phyloP scores from a whole-genome alignment of 2,329 filamentous ascomycete genomes.

The Gaeumannomyces tritici region DNA sequence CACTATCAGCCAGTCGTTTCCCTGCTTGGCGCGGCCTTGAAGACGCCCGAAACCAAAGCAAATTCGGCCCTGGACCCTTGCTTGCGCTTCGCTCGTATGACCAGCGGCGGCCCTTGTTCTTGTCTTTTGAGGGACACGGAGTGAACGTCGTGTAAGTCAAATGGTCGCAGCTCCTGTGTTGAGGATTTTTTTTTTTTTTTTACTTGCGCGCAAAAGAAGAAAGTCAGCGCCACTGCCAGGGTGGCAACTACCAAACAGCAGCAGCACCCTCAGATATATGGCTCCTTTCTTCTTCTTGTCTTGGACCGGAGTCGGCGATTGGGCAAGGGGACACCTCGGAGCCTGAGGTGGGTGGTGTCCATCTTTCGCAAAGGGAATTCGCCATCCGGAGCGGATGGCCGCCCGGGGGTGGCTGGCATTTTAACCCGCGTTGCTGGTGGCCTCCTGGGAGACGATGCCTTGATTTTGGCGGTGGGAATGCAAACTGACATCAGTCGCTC shows the following conservation, averaged over 20 bases:
- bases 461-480: not conserved
- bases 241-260: not conserved
- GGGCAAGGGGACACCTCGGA: slow-evolving; percentile 9
- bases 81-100: not conserved
- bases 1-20: slow-evolving; percentile 3
- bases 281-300: not conserved
- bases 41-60: not conserved
- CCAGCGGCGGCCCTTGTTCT: not conserved
- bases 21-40: not conserved
- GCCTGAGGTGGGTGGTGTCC: slow-evolving; percentile 7
- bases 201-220: slow-evolving; percentile 2
- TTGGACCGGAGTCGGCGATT: not conserved
- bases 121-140: not conserved
- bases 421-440: not conserved
- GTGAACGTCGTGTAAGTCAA: not conserved
- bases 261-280: slow-evolving; percentile 4
- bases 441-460: not conserved
- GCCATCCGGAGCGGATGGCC: slow-evolving; percentile 5
- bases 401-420: slow-evolving; percentile 6
- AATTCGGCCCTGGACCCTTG: no score
- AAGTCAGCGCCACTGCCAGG: not conserved
- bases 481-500: slow-evolving; percentile 1
- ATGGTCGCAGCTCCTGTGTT: not conserved
- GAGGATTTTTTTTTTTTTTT: not conserved
- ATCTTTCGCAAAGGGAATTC: slow-evolving; percentile 4